Conservation (phyloP, 2,329 filamentous ascomycete species). For the Fusarium sublunatum region DNA sequence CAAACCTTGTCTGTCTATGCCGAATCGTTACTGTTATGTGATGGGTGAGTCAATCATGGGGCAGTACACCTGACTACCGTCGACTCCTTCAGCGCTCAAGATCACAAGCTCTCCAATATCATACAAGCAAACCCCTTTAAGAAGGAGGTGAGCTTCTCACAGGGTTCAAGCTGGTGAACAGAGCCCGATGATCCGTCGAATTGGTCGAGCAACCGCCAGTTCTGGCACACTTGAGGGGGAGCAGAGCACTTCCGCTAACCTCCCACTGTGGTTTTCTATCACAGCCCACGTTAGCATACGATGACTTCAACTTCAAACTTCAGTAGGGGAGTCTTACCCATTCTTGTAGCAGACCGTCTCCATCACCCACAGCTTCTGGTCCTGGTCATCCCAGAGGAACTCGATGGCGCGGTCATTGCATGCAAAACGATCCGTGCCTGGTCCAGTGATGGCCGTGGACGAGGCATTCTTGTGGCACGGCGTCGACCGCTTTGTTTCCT, state of each 20-base stretch:
- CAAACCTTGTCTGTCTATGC: neutral
- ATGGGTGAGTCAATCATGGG: neutral
- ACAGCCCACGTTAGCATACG: slow-evolving; percentile 6
- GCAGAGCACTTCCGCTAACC: slow-evolving; percentile 46
- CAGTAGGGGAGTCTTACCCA: slow-evolving; percentile 48
- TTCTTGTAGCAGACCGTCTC: slow-evolving; percentile 56
- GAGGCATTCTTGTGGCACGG: slow-evolving; percentile 58
- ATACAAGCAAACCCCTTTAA: neutral
- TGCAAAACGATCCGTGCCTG: slow-evolving; percentile 52
- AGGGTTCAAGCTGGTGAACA: slow-evolving; percentile 50
- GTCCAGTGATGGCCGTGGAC: slow-evolving; percentile 48
- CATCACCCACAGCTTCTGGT: slow-evolving; percentile 54
- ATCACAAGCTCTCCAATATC: slow-evolving; percentile 13
- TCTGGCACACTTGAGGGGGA: slow-evolving; percentile 38
- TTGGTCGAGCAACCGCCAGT: slow-evolving; percentile 44
- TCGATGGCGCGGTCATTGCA: slow-evolving; percentile 56
- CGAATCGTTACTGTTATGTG: neutral
- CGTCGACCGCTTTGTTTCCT: slow-evolving; percentile 54
- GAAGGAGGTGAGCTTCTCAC: slow-evolving; percentile 30
- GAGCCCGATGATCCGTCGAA: slow-evolving; percentile 46
- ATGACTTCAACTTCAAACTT: neutral
- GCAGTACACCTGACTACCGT: slow-evolving; percentile 19
- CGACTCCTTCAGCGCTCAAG: slow-evolving; percentile 1
- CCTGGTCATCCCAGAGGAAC: slow-evolving; percentile 55
- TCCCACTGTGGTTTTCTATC: slow-evolving; percentile 47